phyloP scores from a whole-genome alignment of 164 flowering plant species.

The Chimonanthus praecox region DNA sequence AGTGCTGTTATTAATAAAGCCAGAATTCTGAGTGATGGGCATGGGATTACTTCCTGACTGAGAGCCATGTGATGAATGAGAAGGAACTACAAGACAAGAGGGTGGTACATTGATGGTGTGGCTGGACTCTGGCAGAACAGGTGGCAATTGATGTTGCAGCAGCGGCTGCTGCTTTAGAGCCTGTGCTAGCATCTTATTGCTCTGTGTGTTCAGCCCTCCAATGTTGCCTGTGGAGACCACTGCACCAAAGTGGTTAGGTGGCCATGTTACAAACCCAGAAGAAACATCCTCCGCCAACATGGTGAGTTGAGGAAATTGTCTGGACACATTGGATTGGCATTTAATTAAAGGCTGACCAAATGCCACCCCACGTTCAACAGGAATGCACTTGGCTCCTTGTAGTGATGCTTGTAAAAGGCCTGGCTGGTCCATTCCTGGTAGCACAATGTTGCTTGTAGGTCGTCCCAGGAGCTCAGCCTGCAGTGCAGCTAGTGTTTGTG shows the following conservation, averaged over 20 bases:
- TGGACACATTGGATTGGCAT: slow-evolving; percentile 42
- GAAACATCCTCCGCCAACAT: slow-evolving; percentile 37
- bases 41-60: slow-evolving; percentile 40
- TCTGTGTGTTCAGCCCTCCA: slow-evolving; percentile 30
- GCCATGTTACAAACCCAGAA: slow-evolving; percentile 48
- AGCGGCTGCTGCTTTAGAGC: slow-evolving; percentile 31
- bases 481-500: slow-evolving; percentile 65
- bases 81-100: slow-evolving; percentile 63
- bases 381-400: slow-evolving; percentile 41
- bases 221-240: slow-evolving; percentile 25
- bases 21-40: slow-evolving; percentile 36
- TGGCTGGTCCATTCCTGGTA: slow-evolving; percentile 44
- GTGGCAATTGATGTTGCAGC: slow-evolving; percentile 21
- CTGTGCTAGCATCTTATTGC: slow-evolving; percentile 36
- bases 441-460: slow-evolving; percentile 41
- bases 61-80: slow-evolving; percentile 38
- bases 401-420: slow-evolving; percentile 48
- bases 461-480: slow-evolving; percentile 71
- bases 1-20: slow-evolving; percentile 25
- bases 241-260: slow-evolving; percentile 35
- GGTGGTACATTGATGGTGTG: slow-evolving; percentile 66
- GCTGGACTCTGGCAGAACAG: slow-evolving; percentile 32
- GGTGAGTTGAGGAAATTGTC: slow-evolving; percentile 36
- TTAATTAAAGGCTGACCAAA: slow-evolving; percentile 54
- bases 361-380: slow-evolving; percentile 45